These are phyloP conservation scores for Penicillium sp. DNA, from an alignment of 2,329 filamentous ascomycete genomes.

Conservation along the genomic window DNA sequence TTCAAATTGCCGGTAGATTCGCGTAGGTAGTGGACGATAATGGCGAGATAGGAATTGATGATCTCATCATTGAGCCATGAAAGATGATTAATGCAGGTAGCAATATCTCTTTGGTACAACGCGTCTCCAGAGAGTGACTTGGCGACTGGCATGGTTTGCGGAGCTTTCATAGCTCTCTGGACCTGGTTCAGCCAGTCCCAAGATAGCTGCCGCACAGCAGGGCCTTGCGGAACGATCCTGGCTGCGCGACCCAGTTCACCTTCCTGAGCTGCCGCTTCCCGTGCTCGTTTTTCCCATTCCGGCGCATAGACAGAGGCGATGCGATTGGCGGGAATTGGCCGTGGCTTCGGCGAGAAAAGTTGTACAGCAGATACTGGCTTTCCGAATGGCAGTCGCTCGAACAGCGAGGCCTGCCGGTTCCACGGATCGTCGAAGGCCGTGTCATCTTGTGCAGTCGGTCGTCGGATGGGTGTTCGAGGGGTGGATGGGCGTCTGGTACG, in stretches of 20 bases:
- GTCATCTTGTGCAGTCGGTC: constrained; percentile 3
- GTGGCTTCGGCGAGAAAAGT: constrained; percentile 22
- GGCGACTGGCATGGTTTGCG: constrained; percentile 28
- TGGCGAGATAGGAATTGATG: constrained; percentile 46
- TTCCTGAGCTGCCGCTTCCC: constrained; percentile 23
- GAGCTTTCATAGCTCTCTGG: constrained; percentile 27
- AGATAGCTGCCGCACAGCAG: constrained; percentile 37
- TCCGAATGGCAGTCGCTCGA: constrained; percentile 21
- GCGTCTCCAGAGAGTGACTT: constrained; percentile 36
- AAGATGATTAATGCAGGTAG: constrained; percentile 34
- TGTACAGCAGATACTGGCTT: constrained; percentile 31
- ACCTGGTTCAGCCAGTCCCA: constrained; percentile 38
- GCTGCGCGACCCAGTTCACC: constrained; percentile 13
- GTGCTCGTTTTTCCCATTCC: constrained; percentile 28
- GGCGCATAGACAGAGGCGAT: constrained; percentile 30
- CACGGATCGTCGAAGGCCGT: constrained; percentile 22
- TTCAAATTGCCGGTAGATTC: constrained; percentile 33
- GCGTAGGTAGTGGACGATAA: constrained; percentile 42
- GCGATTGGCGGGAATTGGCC: constrained; percentile 28
- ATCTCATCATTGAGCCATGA: constrained; percentile 49
- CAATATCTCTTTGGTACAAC: constrained; percentile 36
- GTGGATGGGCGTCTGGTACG: constrained; percentile 1
- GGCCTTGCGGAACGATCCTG: constrained; percentile 26
- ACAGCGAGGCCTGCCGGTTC: constrained; percentile 12
- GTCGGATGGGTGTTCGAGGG: constrained; percentile 2